Evolutionary conservation across 257 asterid genomes (phyloP).

Genomic region (Oldenlandia corymbosa): DNA sequence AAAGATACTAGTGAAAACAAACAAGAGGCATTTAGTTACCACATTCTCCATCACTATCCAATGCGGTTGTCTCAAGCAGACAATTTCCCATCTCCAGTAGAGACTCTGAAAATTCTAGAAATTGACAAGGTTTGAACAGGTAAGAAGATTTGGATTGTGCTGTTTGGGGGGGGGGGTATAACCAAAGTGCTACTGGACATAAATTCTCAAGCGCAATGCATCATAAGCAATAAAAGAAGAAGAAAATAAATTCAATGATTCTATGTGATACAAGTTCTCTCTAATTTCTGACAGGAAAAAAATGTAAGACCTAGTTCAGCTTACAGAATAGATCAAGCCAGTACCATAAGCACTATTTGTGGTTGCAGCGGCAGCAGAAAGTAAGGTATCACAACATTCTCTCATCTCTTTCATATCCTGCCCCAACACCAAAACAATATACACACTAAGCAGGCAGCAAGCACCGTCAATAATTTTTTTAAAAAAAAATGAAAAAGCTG

Average conservation of each 20-base stretch:
- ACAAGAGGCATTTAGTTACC: too few relatives aligned
- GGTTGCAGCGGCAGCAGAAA: constrained; percentile 96
- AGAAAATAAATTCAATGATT: not conserved
- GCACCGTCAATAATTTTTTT: too few relatives aligned
- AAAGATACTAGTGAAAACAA: not conserved
- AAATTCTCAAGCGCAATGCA: not conserved
- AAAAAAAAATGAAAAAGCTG: too few relatives aligned
- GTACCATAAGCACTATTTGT: constrained; percentile 91
- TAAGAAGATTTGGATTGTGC: constrained; percentile 1
- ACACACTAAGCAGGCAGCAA: too few relatives aligned
- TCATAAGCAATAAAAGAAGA: not conserved
- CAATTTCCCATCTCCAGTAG: constrained; percentile 90
- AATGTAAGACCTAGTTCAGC: not conserved
- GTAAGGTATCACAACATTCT: constrained; percentile 79
- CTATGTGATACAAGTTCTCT: not conserved
- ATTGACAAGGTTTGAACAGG: constrained; percentile 1
- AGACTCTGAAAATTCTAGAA: constrained; percentile 92
- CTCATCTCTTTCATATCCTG: constrained; percentile 97
- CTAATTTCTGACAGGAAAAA: not conserved
- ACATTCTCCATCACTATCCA: constrained; percentile 61
- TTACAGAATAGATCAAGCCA: not conserved
- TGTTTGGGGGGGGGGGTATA: not conserved
- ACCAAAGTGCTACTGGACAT: not conserved
- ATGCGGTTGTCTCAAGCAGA: constrained; percentile 71
- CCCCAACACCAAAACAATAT: constrained; percentile 4